Evolutionary conservation across 306 rosid genomes (phyloP).

Genomic region (Malus fusca): DNA sequence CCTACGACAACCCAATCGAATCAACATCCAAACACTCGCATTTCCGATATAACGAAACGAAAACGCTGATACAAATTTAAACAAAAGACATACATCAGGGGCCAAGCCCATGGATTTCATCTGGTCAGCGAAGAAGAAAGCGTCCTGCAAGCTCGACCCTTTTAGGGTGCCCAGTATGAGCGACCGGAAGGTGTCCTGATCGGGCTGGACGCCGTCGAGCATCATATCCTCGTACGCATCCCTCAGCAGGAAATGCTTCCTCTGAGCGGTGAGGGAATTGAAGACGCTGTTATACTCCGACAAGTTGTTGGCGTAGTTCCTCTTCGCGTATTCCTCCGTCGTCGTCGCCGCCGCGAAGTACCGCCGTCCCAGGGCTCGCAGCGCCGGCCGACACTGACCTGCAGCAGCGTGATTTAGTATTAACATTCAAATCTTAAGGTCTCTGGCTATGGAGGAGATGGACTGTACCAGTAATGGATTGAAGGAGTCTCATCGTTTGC

Average conservation of each 20-base stretch:
- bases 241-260: slow-evolving; percentile 67
- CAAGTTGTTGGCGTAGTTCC: slow-evolving; percentile 75
- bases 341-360: slow-evolving; percentile 35
- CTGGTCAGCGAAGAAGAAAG: slow-evolving; percentile 70
- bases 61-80: not conserved
- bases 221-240: slow-evolving; percentile 81
- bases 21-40: not conserved
- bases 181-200: slow-evolving; percentile 65
- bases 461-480: slow-evolving; percentile 38
- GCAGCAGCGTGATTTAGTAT: slow-evolving; percentile 5
- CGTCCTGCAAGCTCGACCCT: slow-evolving; percentile 67
- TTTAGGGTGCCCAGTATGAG: slow-evolving; percentile 71
- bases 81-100: slow-evolving; percentile 59
- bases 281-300: slow-evolving; percentile 79
- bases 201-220: slow-evolving; percentile 95
- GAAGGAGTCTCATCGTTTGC: slow-evolving; percentile 54
- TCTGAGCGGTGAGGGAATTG: slow-evolving; percentile 47
- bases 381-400: slow-evolving; percentile 36
- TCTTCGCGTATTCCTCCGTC: slow-evolving; percentile 51
- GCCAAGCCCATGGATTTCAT: slow-evolving; percentile 78
- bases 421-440: not conserved
- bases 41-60: not conserved
- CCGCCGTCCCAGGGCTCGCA: slow-evolving; percentile 44
- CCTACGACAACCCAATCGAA: slow-evolving; percentile 33
- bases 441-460: not conserved